Evolutionary conservation across 1,284 basidiomycete genomes (phyloP).

Genomic region (Cryptococcus sp.): DNA sequence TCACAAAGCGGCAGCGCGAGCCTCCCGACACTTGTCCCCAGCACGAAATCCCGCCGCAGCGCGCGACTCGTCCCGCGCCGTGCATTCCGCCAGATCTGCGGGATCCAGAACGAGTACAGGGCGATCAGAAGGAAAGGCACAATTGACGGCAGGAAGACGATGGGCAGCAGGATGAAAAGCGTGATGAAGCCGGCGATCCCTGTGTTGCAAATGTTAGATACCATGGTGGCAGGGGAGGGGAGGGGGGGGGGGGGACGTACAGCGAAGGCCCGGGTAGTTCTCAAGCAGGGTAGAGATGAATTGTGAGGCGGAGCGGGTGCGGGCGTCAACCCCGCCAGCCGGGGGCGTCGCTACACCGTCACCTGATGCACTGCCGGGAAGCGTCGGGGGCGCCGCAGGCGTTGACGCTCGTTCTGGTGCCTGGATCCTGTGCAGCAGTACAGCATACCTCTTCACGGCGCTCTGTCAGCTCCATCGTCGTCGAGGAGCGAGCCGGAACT

Average conservation of each 20-base stretch:
- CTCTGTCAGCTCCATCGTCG: not conserved
- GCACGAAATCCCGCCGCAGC: conserved; percentile 65
- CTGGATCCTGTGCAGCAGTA: conserved; percentile 75
- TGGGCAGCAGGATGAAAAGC: conserved; percentile 56
- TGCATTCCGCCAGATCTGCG: conserved; percentile 75
- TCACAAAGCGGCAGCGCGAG: conserved; percentile 70
- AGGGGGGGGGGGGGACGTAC: not conserved
- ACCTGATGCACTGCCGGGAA: conserved; percentile 19
- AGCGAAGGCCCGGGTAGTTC: conserved; percentile 1
- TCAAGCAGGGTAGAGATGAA: conserved; percentile 10
- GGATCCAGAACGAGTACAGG: conserved; percentile 75
- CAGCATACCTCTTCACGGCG: conserved; percentile 67
- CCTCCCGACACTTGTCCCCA: conserved; percentile 70
- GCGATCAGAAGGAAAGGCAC: conserved; percentile 66
- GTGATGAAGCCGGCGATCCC: conserved; percentile 12
- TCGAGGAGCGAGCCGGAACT: conserved; percentile 11
- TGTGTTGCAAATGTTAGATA: not conserved
- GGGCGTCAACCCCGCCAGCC: conserved; percentile 10
- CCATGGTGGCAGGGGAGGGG: not conserved
- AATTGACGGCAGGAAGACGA: conserved; percentile 67
- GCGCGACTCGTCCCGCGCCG: conserved; percentile 67
- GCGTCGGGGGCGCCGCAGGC: conserved; percentile 29
- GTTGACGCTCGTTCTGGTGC: conserved; percentile 63
- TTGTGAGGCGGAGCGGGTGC: not conserved
- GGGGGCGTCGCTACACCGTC: conserved; percentile 18